These are phyloP conservation scores for Debaryomyces castellii DNA, from an alignment of 805 yeast genomes.

Conservation along the genomic window DNA sequence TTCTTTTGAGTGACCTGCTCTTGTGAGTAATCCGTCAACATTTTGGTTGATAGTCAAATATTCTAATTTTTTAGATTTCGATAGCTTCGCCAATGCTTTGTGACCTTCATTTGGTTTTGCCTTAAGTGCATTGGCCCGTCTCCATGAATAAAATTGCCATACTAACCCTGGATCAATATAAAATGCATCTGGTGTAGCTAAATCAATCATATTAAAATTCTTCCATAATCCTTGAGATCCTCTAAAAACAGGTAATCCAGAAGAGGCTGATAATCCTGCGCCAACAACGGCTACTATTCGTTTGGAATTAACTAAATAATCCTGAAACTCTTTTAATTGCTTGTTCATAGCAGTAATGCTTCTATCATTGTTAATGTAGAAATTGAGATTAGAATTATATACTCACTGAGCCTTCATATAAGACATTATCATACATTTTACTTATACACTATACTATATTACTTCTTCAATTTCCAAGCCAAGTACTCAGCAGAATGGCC, in stretches of 20 bases:
- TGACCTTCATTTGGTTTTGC: constrained; percentile 80
- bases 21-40: constrained; percentile 69
- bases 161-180: constrained; percentile 79
- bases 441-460: constrained; percentile 1
- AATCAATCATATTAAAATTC: constrained; percentile 72
- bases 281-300: constrained; percentile 70
- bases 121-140: constrained; percentile 61
- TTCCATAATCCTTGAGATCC: constrained; percentile 78
- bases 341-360: constrained; percentile 14
- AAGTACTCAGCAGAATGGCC: constrained; percentile 78
- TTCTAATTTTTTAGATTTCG: constrained; percentile 34
- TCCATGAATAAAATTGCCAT: constrained; percentile 82
- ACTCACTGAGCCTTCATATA: not conserved
- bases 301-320: constrained; percentile 42
- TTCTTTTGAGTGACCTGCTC: constrained; percentile 59
- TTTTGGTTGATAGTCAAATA: constrained; percentile 79
- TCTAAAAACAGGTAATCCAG: constrained; percentile 75
- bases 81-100: constrained; percentile 61
- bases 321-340: constrained; percentile 47
- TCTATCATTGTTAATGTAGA: not conserved
- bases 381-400: not conserved
- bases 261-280: constrained; percentile 76
- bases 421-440: not conserved
- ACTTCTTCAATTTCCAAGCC: constrained; percentile 39
- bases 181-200: constrained; percentile 92